A percentile compares a stretch with the other conserved stretches of the same genome.
Conservation (phyloP, 768 basidiomycete species). For the Calocera viscosa region DNA sequence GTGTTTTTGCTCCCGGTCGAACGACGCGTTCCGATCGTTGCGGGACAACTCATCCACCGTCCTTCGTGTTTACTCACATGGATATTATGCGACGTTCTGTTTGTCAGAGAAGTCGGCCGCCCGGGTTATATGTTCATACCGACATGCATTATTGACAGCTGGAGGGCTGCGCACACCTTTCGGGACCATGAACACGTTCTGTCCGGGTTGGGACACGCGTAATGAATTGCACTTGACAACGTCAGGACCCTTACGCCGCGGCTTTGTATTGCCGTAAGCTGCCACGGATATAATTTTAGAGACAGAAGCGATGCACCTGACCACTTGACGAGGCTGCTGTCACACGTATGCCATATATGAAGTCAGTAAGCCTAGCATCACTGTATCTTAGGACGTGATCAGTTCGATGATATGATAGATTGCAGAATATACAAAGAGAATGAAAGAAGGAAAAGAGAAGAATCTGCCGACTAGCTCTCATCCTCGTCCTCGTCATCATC, state of each 20-base stretch:
- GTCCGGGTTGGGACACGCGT: background rate
- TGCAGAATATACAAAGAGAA: constrained; percentile 4
- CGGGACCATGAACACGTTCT: background rate
- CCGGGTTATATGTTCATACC: background rate
- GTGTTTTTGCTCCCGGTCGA: constrained; percentile 1
- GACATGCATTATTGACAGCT: background rate
- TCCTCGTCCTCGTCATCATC: background rate
- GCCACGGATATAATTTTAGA: no score
- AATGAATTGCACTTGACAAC: background rate
- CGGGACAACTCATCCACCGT: background rate
- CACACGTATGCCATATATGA: background rate
- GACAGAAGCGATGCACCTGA: background rate
- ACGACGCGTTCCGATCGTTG: constrained; percentile 8
- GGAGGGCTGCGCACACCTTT: background rate
- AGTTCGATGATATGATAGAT: constrained; percentile 10
- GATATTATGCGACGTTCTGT: background rate
- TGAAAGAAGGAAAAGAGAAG: background rate
- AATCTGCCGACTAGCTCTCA: constrained; percentile 3
- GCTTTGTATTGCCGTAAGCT: background rate
- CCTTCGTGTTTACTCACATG: background rate
- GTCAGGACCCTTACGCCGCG: background rate
- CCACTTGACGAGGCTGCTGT: background rate
- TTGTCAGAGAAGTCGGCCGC: background rate
- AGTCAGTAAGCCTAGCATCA: background rate
- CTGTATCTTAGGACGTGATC: background rate